Evolutionary conservation across 1,284 basidiomycete genomes (phyloP), one percentile per base, ranked within the genome.

Genomic region (Moesziomyces aphidis): DNA sequence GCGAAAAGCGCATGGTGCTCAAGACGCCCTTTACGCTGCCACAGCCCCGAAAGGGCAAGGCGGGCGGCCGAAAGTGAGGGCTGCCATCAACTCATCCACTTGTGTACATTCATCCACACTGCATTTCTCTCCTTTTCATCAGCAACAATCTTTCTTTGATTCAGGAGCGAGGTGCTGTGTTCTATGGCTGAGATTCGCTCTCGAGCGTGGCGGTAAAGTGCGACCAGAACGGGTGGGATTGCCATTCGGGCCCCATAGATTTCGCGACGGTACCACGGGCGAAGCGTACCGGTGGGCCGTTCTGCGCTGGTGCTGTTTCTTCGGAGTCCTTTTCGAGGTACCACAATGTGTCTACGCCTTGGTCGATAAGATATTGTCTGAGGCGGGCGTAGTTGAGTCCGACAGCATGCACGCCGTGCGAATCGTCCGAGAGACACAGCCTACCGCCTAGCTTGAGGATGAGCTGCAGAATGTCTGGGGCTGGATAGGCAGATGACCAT

Each of bases 391-490:
- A 99, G 85, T 97, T 95, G 56, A 95, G 87, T 0, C 93, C 96
- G 47, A 99, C 94, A 19, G 91, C 90, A 43, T 90, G 89, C 1
- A 93, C 91, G 0, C 94, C 94, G 81, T 99, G 96, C 61, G 95
- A 96, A 85, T 99, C 96, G 84, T 99, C 96, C 2, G 95, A 98
- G 21, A 98, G 88, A 22, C 92, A 90, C 63, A 98, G 88, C 23
- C 90, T 89, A 0, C 96, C 96, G 7, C 88, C 88, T 42, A 87
- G 83, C 21, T 87, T 80, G 15, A 89, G 77, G 64, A 98, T 93
- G 19, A 92, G 83, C 92, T 95, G 76, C 36, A 78, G 31, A 13
- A 97, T 88, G 63, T 96, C 93, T 55, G 85, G 83, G 3, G 89
- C 92, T 0, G 96, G 97, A 85, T 97, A 98, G 4, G 92, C 64